phyloP scores from a whole-genome alignment of 2,329 filamentous ascomycete species.

The Tolypocladium endophyticum region DNA sequence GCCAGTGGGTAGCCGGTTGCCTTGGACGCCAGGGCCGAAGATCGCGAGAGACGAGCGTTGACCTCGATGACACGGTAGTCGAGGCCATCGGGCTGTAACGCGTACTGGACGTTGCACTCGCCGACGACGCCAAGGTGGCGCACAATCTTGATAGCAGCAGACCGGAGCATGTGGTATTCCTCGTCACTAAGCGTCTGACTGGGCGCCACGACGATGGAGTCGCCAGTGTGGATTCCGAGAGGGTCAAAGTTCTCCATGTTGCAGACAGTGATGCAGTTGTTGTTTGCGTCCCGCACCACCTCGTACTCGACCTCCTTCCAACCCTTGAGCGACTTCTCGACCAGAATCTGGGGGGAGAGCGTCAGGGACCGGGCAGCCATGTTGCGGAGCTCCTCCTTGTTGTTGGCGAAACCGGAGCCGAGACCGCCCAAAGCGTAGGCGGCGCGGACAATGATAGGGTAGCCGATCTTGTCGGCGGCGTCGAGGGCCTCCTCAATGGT shows the following conservation, averaged over 20 bases:
- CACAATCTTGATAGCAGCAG: conserved; percentile 95
- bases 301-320: conserved; percentile 99
- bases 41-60: conserved; percentile 95
- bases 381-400: conserved; percentile 86
- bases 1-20: conserved; percentile 95
- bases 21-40: conserved; percentile 93
- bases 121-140: conserved; percentile 93
- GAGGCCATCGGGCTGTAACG: conserved; percentile 87
- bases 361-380: conserved; percentile 88
- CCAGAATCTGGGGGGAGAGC: conserved; percentile 88
- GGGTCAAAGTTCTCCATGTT: conserved; percentile 83
- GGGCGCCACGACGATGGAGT: conserved; percentile 96
- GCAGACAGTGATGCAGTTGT: conserved; percentile 99
- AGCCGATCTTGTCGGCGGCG: conserved; percentile 78
- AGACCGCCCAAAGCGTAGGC: conserved; percentile 94
- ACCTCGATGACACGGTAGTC: conserved; percentile 99
- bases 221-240: conserved; percentile 92
- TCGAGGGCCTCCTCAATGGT: conserved; percentile 87
- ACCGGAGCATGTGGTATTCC: conserved; percentile 98
- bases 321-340: conserved; percentile 97
- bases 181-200: conserved; percentile 96
- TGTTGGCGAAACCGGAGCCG: conserved; percentile 91
- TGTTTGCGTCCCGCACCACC: conserved; percentile 89
- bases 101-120: conserved; percentile 98
- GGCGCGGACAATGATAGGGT: conserved; percentile 95